These are phyloP conservation scores for Urostyla sp. DNA, from an alignment of 73 alveolate species.

Conservation along the genomic window DNA sequence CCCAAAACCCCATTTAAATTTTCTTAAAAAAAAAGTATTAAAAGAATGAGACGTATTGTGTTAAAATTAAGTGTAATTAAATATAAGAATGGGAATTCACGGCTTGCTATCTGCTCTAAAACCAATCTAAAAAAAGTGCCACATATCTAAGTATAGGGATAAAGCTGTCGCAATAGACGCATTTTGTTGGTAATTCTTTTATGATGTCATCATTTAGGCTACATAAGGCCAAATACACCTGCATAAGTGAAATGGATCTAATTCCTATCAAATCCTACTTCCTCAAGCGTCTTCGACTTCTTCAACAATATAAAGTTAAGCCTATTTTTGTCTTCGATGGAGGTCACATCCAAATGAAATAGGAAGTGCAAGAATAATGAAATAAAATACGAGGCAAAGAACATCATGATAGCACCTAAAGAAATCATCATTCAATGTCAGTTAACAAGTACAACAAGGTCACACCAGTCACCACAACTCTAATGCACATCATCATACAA, in stretches of 20 bases:
- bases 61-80: too few species aligned
- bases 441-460: constrained; percentile 83
- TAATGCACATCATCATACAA: constrained; percentile 86
- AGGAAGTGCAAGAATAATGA: constrained; percentile 87
- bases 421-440: constrained; percentile 75
- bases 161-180: constrained; percentile 92
- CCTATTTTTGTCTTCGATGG: constrained; percentile 99
- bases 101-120: constrained; percentile 82
- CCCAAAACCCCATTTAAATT: too few species aligned
- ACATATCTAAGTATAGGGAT: constrained; percentile 84
- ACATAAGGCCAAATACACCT: constrained; percentile 92
- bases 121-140: constrained; percentile 80
- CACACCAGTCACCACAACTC: constrained; percentile 91
- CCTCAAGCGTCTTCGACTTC: constrained; percentile 80
- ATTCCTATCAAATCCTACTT: constrained; percentile 83
- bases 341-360: constrained; percentile 92
- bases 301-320: constrained; percentile 76
- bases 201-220: too few species aligned
- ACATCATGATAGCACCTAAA: constrained; percentile 41
- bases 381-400: constrained; percentile 62
- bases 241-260: constrained; percentile 84
- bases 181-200: constrained; percentile 98
- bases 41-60: too few species aligned
- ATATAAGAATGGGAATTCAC: constrained; percentile 95
- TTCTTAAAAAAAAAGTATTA: too few species aligned